phyloP scores from a whole-genome alignment of 495 filamentous ascomycete species.

The Penicillium cinerascens region DNA sequence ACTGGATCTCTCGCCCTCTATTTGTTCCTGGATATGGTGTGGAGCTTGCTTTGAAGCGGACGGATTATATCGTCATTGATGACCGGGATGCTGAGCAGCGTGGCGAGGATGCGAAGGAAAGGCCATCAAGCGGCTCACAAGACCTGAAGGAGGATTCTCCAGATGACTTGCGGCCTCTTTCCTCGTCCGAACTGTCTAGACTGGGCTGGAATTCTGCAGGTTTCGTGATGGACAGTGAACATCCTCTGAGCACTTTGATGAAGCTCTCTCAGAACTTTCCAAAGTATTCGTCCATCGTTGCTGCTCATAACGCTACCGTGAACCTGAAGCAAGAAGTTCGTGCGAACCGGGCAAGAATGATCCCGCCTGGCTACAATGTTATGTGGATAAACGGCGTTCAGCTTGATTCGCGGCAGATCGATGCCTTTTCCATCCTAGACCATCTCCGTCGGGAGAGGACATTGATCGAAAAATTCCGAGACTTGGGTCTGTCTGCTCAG shows the following conservation, averaged over 20 bases:
- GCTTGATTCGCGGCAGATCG: slow-evolving; percentile 73
- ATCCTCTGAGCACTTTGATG: slow-evolving; percentile 75
- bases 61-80: slow-evolving; percentile 98
- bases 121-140: slow-evolving; percentile 35
- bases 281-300: slow-evolving; percentile 76
- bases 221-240: slow-evolving; percentile 80
- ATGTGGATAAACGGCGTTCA: slow-evolving; percentile 90
- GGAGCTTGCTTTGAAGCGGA: slow-evolving; percentile 88
- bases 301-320: slow-evolving; percentile 62
- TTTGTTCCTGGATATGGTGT: slow-evolving; percentile 90
- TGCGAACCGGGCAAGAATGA: slow-evolving; percentile 60
- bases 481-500: slow-evolving; percentile 69
- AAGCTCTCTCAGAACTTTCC: slow-evolving; percentile 92
- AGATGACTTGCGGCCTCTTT: slow-evolving; percentile 80
- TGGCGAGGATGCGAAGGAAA: slow-evolving; percentile 32
- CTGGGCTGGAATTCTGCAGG: slow-evolving; percentile 81
- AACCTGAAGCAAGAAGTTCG: slow-evolving; percentile 68
- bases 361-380: slow-evolving; percentile 71
- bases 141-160: slow-evolving; percentile 67
- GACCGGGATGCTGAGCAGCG: slow-evolving; percentile 66
- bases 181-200: slow-evolving; percentile 70
- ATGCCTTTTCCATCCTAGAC: slow-evolving; percentile 81
- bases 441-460: slow-evolving; percentile 75
- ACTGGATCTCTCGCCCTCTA: slow-evolving; percentile 51
- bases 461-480: slow-evolving; percentile 67